These are phyloP conservation scores for Rasamsonia emersonii DNA, from an alignment of 2,329 filamentous ascomycete genomes.

Conservation along the genomic window DNA sequence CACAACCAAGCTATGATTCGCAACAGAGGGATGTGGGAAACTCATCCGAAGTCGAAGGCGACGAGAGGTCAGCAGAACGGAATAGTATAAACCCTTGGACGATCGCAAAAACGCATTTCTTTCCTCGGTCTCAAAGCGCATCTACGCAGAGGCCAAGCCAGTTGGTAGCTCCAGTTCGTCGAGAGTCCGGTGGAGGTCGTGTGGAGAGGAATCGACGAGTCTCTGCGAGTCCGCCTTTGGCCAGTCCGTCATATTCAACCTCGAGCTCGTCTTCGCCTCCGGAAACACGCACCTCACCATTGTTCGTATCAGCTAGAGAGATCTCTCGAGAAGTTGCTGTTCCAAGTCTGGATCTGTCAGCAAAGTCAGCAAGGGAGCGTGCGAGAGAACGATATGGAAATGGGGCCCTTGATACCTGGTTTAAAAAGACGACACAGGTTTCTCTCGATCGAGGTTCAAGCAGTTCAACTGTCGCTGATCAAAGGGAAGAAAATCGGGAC, in stretches of 20 bases:
- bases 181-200: background rate
- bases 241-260: conserved; percentile 12
- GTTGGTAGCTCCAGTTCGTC: conserved; percentile 12
- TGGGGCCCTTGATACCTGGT: conserved; percentile 25
- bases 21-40: background rate
- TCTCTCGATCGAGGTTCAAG: background rate
- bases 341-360: conserved; percentile 1
- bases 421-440: conserved; percentile 10
- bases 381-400: conserved; percentile 16
- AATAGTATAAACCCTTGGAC: conserved; percentile 27
- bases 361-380: conserved; percentile 11
- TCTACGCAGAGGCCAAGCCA: conserved; percentile 7
- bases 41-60: background rate
- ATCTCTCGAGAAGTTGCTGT: conserved; percentile 5
- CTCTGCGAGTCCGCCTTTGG: conserved; percentile 7
- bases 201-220: too few relatives aligned
- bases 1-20: background rate
- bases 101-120: conserved; percentile 24
- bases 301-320: conserved; percentile 3
- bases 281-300: conserved; percentile 5
- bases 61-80: conserved; percentile 1
- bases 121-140: conserved; percentile 8
- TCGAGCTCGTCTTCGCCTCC: conserved; percentile 7
- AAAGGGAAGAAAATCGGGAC: conserved; percentile 4
- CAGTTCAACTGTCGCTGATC: background rate